Conservation (phyloP, 2,329 filamentous ascomycete species). For the Beauveria sp. region DNA sequence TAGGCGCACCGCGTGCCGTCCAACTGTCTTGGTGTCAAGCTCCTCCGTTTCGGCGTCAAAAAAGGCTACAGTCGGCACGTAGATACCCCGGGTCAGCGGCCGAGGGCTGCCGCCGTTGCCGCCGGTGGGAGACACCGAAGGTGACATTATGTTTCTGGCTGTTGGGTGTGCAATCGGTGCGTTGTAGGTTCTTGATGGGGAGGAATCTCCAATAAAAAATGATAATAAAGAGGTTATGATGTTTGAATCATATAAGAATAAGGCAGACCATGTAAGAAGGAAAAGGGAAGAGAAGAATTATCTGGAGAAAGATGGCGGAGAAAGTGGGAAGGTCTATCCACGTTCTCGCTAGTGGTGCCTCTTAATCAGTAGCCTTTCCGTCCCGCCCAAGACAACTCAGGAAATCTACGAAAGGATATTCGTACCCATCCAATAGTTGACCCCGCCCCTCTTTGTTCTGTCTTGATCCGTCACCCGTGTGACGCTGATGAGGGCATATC, state of each 20-base stretch:
- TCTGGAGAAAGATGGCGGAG: neutral
- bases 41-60: slow-evolving; percentile 60
- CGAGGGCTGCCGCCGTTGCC: slow-evolving; percentile 22
- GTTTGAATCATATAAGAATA: neutral
- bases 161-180: neutral
- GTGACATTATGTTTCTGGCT: slow-evolving; percentile 5
- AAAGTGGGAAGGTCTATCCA: neutral
- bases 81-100: slow-evolving; percentile 48
- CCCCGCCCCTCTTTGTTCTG: neutral
- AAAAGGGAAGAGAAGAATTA: neutral
- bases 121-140: slow-evolving; percentile 6
- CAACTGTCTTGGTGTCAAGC: slow-evolving; percentile 55
- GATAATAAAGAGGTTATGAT: neutral
- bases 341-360: neutral
- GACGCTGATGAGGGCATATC: neutral
- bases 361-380: neutral
- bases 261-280: neutral
- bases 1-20: slow-evolving; percentile 58
- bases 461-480: neutral
- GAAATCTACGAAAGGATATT: neutral
- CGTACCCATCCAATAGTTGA: neutral
- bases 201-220: neutral
- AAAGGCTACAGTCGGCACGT: slow-evolving; percentile 69
- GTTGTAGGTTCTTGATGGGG: neutral
- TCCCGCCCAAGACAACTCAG: neutral